phyloP scores from a whole-genome alignment of 805 yeast species.

The Nakazawaea siamensis region DNA sequence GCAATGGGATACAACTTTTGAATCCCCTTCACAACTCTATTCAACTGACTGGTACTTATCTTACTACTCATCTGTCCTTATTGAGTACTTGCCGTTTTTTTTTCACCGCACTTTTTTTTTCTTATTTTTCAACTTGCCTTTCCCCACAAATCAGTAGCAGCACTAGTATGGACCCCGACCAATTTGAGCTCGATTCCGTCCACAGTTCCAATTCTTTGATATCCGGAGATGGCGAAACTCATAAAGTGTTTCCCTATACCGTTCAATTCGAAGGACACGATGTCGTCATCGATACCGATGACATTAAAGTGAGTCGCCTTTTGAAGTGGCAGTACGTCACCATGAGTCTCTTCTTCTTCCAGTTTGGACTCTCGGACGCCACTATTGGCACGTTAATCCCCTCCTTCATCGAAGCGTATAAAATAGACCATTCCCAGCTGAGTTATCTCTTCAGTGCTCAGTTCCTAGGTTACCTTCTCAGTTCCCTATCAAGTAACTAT shows the following conservation, averaged over 20 bases:
- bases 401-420: conserved; percentile 35
- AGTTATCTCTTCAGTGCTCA: conserved; percentile 44
- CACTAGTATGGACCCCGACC: not conserved
- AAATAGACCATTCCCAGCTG: conserved; percentile 36
- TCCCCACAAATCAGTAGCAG: too few species aligned
- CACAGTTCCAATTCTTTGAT: not conserved
- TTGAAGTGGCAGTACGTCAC: conserved; percentile 36
- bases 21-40: conserved; percentile 40
- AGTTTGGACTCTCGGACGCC: conserved; percentile 54
- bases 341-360: conserved; percentile 29
- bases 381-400: conserved; percentile 55
- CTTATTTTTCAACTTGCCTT: not conserved
- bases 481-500: conserved; percentile 40
- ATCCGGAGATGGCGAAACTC: too few species aligned
- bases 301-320: conserved; percentile 27
- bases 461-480: conserved; percentile 44
- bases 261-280: conserved; percentile 14
- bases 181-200: conserved; percentile 2
- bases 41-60: conserved; percentile 20
- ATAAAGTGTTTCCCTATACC: conserved; percentile 5
- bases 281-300: conserved; percentile 27
- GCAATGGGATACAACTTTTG: conserved; percentile 73
- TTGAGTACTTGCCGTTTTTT: too few species aligned
- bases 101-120: not conserved
- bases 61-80: conserved; percentile 9